A percentile compares a stretch with the other conserved stretches of the same genome.
These are phyloP conservation scores for Pythium coloratum DNA, from an alignment of 352 stramenopile species.

Conservation along the genomic window DNA sequence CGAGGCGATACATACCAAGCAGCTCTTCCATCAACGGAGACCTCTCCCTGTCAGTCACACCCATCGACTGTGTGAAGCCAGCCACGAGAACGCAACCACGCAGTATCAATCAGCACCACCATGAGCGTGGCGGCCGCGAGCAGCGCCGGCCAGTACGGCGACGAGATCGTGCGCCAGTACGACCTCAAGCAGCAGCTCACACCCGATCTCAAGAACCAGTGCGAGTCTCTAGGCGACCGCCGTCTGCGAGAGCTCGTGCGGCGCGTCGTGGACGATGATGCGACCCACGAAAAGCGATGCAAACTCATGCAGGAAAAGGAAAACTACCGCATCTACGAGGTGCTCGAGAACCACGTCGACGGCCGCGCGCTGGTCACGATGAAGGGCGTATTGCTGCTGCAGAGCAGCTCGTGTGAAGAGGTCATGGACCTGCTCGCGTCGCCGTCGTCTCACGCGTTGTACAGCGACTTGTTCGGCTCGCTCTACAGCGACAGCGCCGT, in stretches of 20 bases:
- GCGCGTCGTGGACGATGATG: constrained; percentile 65
- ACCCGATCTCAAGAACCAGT: constrained; percentile 36
- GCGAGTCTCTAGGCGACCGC: constrained; percentile 47
- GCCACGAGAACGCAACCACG: background rate
- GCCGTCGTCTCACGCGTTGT: constrained; percentile 38
- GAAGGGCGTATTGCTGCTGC: constrained; percentile 66
- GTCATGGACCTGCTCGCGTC: constrained; percentile 61
- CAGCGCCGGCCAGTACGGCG: constrained; percentile 30
- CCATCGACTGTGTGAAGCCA: background rate
- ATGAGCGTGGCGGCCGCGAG: constrained; percentile 5
- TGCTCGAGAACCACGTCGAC: constrained; percentile 39
- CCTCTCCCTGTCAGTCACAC: background rate
- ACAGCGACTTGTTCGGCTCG: constrained; percentile 58
- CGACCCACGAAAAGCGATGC: constrained; percentile 33
- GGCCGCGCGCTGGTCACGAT: constrained; percentile 51
- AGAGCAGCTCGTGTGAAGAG: constrained; percentile 70
- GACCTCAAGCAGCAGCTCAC: constrained; percentile 47
- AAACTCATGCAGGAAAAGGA: constrained; percentile 74
- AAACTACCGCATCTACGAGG: constrained; percentile 78
- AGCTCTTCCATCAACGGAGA: background rate
- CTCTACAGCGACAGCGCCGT: constrained; percentile 48
- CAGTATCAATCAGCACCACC: background rate
- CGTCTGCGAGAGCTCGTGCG: constrained; percentile 65
- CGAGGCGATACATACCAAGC: background rate
- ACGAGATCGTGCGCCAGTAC: constrained; percentile 67